Evolutionary conservation across 1,139 yeast species (phyloP).

Genomic region (Suhomyces coccinellae): DNA sequence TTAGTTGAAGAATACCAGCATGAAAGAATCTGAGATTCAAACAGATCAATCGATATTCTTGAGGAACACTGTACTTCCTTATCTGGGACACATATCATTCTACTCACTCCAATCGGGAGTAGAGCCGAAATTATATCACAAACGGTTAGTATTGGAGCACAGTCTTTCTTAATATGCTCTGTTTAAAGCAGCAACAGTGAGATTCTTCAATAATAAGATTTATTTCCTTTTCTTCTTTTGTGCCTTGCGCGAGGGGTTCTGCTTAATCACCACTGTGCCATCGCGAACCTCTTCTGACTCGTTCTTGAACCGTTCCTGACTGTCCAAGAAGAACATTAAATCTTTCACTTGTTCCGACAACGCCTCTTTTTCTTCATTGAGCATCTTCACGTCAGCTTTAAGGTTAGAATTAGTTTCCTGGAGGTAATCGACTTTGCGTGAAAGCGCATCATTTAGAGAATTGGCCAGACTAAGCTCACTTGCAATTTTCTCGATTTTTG

Average conservation of each 20-base stretch:
- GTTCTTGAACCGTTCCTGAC: slow-evolving; percentile 68
- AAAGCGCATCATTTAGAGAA: slow-evolving; percentile 55
- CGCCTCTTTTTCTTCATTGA: slow-evolving; percentile 46
- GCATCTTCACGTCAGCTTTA: slow-evolving; percentile 20
- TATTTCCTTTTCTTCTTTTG: slow-evolving; percentile 22
- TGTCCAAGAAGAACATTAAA: slow-evolving; percentile 77
- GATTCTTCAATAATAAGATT: neutral
- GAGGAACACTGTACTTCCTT: neutral
- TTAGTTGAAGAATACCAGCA: neutral
- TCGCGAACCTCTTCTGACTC: slow-evolving; percentile 71
- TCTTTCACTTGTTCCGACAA: slow-evolving; percentile 73
- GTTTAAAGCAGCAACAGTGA: neutral
- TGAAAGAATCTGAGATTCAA: neutral
- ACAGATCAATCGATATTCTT: neutral
- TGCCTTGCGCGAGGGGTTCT: slow-evolving; percentile 21
- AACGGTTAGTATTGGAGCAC: neutral
- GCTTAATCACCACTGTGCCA: slow-evolving; percentile 59
- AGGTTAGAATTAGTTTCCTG: slow-evolving; percentile 37
- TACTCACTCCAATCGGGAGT: too few relatives aligned
- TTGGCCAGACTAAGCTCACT: slow-evolving; percentile 36
- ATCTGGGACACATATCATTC: neutral
- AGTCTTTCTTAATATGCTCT: neutral
- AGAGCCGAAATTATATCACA: neutral
- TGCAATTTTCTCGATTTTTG: slow-evolving; percentile 30
- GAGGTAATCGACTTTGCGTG: slow-evolving; percentile 55